Percentiles rank a stretch among this genome's conserved stretches.
Evolutionary conservation across 2,329 filamentous ascomycete species (phyloP).

Genomic region (Sarocladium kiliense): DNA sequence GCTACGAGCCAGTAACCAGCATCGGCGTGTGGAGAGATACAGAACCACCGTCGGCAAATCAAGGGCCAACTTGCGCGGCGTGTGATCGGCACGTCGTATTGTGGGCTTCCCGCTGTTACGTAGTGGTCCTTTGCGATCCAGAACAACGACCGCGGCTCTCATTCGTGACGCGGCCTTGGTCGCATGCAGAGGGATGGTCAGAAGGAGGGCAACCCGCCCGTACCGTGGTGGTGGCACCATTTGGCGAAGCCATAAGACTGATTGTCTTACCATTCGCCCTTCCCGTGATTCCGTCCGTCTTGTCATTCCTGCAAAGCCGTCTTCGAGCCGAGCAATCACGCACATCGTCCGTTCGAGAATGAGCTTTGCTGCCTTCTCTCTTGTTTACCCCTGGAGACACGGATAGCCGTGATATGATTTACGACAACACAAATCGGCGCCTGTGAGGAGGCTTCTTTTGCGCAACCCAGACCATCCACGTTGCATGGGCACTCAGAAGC

Average conservation of each 20-base stretch:
- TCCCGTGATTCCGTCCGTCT: neutral
- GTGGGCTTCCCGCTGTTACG: neutral
- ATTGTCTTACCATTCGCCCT: neutral
- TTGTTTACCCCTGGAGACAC: neutral
- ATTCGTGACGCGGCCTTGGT: slow-evolving; percentile 5
- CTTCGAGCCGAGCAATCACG: neutral
- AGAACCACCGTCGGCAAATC: neutral
- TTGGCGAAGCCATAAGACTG: slow-evolving; percentile 3
- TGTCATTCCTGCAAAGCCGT: neutral
- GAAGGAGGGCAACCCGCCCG: neutral
- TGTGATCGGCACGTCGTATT: neutral
- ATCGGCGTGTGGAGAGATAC: neutral
- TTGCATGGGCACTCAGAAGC: neutral
- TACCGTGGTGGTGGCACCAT: slow-evolving; percentile 8
- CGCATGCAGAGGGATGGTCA: neutral
- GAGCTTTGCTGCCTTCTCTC: neutral
- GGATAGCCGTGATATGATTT: slow-evolving; percentile 11
- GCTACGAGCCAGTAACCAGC: neutral
- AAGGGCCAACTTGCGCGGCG: neutral
- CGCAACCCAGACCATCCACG: neutral
- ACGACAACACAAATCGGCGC: slow-evolving; percentile 20
- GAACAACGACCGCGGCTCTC: neutral
- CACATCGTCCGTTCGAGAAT: neutral
- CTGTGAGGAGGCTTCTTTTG: slow-evolving; percentile 13
- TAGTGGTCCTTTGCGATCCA: neutral